These are phyloP conservation scores for Mycena pura DNA, from an alignment of 768 basidiomycete species.

Conservation along the genomic window DNA sequence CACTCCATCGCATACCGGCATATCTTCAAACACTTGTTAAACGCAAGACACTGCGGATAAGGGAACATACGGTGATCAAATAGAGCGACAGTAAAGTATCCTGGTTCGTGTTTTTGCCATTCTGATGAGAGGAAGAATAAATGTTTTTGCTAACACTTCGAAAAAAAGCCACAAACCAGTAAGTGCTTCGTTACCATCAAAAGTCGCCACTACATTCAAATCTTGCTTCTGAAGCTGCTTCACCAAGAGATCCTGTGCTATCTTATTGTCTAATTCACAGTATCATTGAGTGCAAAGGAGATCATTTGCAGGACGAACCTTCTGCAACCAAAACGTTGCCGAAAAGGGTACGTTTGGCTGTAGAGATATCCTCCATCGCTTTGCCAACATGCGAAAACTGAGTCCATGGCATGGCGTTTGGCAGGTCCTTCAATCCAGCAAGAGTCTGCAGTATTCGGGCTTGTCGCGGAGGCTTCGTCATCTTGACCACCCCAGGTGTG, in stretches of 20 bases:
- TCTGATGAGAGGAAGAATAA: slow-evolving; percentile 42
- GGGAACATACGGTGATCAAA: slow-evolving; percentile 73
- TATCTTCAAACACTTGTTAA: slow-evolving; percentile 50
- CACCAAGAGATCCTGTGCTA: slow-evolving; percentile 70
- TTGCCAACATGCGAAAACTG: slow-evolving; percentile 45
- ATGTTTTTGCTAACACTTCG: neutral
- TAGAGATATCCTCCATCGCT: slow-evolving; percentile 53
- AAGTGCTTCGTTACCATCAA: slow-evolving; percentile 73
- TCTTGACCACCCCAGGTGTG: slow-evolving; percentile 63
- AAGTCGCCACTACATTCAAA: slow-evolving; percentile 65
- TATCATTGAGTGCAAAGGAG: neutral
- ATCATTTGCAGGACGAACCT: slow-evolving; percentile 45
- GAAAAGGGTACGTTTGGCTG: slow-evolving; percentile 60
- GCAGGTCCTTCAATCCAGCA: slow-evolving; percentile 63
- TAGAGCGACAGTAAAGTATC: slow-evolving; percentile 71
- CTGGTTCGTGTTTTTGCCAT: slow-evolving; percentile 73
- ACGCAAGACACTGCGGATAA: neutral
- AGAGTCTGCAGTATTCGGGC: slow-evolving; percentile 65
- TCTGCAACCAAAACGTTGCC: slow-evolving; percentile 78
- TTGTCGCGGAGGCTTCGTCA: slow-evolving; percentile 75
- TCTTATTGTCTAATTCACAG: slow-evolving; percentile 62
- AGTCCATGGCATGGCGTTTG: slow-evolving; percentile 48
- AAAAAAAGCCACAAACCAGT: slow-evolving; percentile 43
- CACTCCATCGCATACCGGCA: slow-evolving; percentile 82
- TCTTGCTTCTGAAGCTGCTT: slow-evolving; percentile 71